A percentile compares a stretch with the other conserved stretches of the same genome.
Evolutionary conservation across 768 basidiomycete genomes (phyloP).

Genomic region (Glaciozyma martinii): DNA sequence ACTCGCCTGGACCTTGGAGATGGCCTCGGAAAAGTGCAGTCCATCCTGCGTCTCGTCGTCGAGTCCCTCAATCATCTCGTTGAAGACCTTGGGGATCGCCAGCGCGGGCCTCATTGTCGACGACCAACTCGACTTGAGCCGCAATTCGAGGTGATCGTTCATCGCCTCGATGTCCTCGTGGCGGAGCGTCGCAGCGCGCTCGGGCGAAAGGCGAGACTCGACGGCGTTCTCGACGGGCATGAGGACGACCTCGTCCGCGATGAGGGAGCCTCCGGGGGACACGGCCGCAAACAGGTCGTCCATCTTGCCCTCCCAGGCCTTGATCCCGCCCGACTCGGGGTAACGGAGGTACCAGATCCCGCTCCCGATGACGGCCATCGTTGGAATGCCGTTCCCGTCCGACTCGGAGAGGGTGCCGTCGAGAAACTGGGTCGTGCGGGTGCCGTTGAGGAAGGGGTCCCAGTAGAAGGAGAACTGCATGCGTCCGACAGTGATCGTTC

Average conservation of each 20-base stretch:
- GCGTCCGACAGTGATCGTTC: slow-evolving; percentile 48
- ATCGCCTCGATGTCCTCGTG: slow-evolving; percentile 76
- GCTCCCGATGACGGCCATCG: slow-evolving; percentile 70
- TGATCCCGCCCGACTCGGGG: slow-evolving; percentile 59
- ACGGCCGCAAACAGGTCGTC: slow-evolving; percentile 53
- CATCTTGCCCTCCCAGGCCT: slow-evolving; percentile 67
- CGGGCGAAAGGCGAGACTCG: slow-evolving; percentile 55
- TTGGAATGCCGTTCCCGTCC: slow-evolving; percentile 40
- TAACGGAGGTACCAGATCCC: slow-evolving; percentile 86
- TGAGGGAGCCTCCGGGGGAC: slow-evolving; percentile 22
- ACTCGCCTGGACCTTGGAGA: slow-evolving; percentile 62
- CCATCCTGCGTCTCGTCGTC: slow-evolving; percentile 71
- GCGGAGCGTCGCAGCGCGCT: slow-evolving; percentile 60
- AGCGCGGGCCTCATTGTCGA: slow-evolving; percentile 40
- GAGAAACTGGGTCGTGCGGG: slow-evolving; percentile 49
- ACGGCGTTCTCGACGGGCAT: slow-evolving; percentile 68
- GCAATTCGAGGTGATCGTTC: slow-evolving; percentile 67
- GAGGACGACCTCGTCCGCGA: slow-evolving; percentile 66
- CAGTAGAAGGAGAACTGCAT: slow-evolving; percentile 57
- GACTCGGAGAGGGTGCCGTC: slow-evolving; percentile 32
- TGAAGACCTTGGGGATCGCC: slow-evolving; percentile 68
- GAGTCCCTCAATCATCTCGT: slow-evolving; percentile 48
- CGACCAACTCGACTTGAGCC: slow-evolving; percentile 41
- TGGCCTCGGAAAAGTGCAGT: slow-evolving; percentile 60
- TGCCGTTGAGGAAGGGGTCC: slow-evolving; percentile 80